A percentile compares a stretch with the other conserved stretches of the same genome.
Evolutionary conservation across 352 stramenopile genomes (phyloP).

Genomic region (Globisporangium heterothallicum): DNA sequence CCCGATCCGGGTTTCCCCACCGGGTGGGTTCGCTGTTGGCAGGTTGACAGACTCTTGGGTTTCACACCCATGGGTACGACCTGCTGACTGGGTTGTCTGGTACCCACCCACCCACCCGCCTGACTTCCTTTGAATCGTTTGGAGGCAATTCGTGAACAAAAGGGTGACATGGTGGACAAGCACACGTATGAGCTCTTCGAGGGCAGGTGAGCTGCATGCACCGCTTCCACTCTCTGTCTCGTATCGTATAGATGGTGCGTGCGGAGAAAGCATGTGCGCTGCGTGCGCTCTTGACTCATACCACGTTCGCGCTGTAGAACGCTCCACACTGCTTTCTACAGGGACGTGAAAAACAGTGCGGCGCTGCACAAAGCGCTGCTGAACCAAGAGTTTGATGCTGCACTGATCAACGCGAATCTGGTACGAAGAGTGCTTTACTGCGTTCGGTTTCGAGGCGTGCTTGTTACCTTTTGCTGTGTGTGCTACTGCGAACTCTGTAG

Average conservation of each 20-base stretch:
- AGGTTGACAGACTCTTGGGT: too few relatives aligned
- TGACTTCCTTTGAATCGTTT: too few relatives aligned
- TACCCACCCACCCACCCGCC: not conserved
- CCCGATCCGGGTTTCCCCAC: too few relatives aligned
- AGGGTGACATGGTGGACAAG: slow-evolving; percentile 38
- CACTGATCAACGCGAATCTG: slow-evolving; percentile 69
- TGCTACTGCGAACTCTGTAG: too few relatives aligned
- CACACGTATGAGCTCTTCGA: slow-evolving; percentile 63
- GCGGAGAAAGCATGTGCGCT: too few relatives aligned
- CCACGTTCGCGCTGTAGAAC: slow-evolving; percentile 24
- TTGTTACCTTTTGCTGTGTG: not conserved
- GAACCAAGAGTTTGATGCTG: slow-evolving; percentile 61
- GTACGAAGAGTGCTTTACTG: slow-evolving; percentile 24
- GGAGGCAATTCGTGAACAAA: not conserved
- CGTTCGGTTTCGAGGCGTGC: too few relatives aligned
- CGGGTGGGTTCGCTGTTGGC: too few relatives aligned
- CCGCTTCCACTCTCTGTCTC: not conserved
- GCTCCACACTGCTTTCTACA: slow-evolving; percentile 70
- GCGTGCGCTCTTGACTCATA: too few relatives aligned
- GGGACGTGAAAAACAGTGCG: slow-evolving; percentile 63
- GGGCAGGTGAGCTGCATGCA: slow-evolving; percentile 30
- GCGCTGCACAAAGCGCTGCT: slow-evolving; percentile 50
- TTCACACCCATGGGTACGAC: too few relatives aligned
- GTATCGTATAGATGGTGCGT: not conserved
- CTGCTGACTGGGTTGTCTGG: too few relatives aligned